Percentiles rank a stretch among this genome's conserved stretches.
These are phyloP conservation scores for Parasitella parasitica DNA, from an alignment of 371 early-diverging fungal species.

Conservation along the genomic window DNA sequence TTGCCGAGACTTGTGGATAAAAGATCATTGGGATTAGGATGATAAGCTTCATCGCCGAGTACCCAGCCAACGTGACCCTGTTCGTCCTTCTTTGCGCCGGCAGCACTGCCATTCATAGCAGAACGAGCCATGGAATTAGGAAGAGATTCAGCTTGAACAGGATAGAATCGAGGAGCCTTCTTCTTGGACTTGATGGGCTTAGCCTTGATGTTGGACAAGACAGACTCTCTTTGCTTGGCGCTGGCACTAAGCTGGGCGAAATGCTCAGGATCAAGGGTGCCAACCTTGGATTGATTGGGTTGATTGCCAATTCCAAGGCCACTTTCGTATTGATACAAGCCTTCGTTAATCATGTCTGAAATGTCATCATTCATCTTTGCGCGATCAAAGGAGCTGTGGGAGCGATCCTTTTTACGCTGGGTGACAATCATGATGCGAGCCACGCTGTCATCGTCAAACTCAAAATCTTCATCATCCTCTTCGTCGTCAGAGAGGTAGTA, in stretches of 20 bases:
- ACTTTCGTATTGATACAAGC: slow-evolving; percentile 84
- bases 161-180: slow-evolving; percentile 64
- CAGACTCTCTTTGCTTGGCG: slow-evolving; percentile 1
- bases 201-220: slow-evolving; percentile 13
- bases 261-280: slow-evolving; percentile 35
- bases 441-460: slow-evolving; percentile 87
- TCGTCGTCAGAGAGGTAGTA: slow-evolving; percentile 70
- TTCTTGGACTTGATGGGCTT: slow-evolving; percentile 32
- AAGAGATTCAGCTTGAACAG: slow-evolving; percentile 53
- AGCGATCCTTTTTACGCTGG: slow-evolving; percentile 74
- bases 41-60: slow-evolving; percentile 54
- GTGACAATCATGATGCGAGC: slow-evolving; percentile 91
- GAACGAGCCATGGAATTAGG: slow-evolving; percentile 37
- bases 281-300: slow-evolving; percentile 59
- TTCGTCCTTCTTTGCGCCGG: slow-evolving; percentile 54
- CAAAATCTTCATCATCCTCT: slow-evolving; percentile 61
- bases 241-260: slow-evolving; percentile 20
- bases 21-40: slow-evolving; percentile 41
- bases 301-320: slow-evolving; percentile 51
- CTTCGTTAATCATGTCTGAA: slow-evolving; percentile 93
- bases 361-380: slow-evolving; percentile 83
- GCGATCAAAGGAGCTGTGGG: slow-evolving; percentile 77
- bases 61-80: slow-evolving; percentile 93
- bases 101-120: background rate
- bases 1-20: slow-evolving; percentile 41